Evolutionary conservation across 2,329 filamentous ascomycete species (phyloP).

Genomic region (Sarocladiaceae sp.): DNA sequence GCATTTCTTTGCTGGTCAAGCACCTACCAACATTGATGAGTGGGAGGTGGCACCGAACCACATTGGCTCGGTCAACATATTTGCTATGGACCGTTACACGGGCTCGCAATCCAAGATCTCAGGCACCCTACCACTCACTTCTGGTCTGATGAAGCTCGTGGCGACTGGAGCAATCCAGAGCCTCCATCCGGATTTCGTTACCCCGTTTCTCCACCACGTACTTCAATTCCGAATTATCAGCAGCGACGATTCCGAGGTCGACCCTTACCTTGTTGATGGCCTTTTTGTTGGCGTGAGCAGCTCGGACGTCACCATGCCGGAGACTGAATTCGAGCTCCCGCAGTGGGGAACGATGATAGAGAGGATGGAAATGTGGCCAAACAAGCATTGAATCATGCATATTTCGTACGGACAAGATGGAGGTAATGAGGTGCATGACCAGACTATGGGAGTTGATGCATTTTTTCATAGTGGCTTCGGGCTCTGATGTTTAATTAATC

Average conservation of each 20-base stretch:
- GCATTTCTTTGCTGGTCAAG: conserved; percentile 60
- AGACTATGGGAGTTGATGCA: no score
- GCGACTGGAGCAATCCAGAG: conserved; percentile 27
- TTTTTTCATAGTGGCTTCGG: no score
- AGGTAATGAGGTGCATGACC: no score
- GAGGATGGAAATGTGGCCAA: conserved; percentile 20
- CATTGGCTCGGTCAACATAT: conserved; percentile 55
- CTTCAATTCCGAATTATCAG: conserved; percentile 28
- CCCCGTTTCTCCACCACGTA: conserved; percentile 33
- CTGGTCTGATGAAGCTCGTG: conserved; percentile 38
- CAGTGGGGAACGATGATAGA: conserved; percentile 19
- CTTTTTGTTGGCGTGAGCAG: conserved; percentile 25
- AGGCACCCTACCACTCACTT: conserved; percentile 46
- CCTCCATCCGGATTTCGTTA: conserved; percentile 29
- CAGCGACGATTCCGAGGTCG: conserved; percentile 19
- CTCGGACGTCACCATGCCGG: conserved; percentile 20
- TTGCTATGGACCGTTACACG: conserved; percentile 34
- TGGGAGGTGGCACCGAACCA: conserved; percentile 52
- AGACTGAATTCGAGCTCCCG: conserved; percentile 20
- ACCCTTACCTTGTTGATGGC: conserved; percentile 20
- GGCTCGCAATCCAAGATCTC: conserved; percentile 31
- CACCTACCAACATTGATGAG: conserved; percentile 32
- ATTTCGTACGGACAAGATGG: no score
- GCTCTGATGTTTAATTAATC: no score
- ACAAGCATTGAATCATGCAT: neutral